Percentiles rank a stretch among this genome's conserved stretches.
Evolutionary conservation across 2,329 filamentous ascomycete species (phyloP).

Genomic region (Didymella segeticola): DNA sequence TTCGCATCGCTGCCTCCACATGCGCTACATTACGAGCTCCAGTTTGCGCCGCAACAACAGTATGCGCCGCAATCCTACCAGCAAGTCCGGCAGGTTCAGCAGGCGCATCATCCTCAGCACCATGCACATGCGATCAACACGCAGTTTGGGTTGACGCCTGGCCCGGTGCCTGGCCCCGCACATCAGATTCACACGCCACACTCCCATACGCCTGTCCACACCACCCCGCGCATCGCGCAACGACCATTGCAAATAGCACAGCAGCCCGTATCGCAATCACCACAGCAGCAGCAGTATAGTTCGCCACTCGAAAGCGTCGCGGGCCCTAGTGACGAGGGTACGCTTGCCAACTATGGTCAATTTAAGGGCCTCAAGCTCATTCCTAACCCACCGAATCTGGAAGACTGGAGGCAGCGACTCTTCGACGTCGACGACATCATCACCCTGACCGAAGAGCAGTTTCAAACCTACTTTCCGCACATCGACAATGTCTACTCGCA

Average conservation of each 20-base stretch:
- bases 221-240: slow-evolving; percentile 19
- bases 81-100: slow-evolving; percentile 21
- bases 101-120: slow-evolving; percentile 1
- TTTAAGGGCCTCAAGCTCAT: slow-evolving; percentile 63
- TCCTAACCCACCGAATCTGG: slow-evolving; percentile 70
- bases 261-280: slow-evolving; percentile 12
- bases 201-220: slow-evolving; percentile 19
- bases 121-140: slow-evolving; percentile 30
- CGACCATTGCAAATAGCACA: slow-evolving; percentile 27
- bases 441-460: slow-evolving; percentile 77
- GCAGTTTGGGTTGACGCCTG: slow-evolving; percentile 32
- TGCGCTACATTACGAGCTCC: slow-evolving; percentile 47
- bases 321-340: slow-evolving; percentile 31
- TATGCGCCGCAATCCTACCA: slow-evolving; percentile 29
- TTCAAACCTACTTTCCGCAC: slow-evolving; percentile 81
- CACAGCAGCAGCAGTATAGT: slow-evolving; percentile 15
- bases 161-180: slow-evolving; percentile 20
- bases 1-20: slow-evolving; percentile 21
- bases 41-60: slow-evolving; percentile 24
- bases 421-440: slow-evolving; percentile 79
- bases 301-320: slow-evolving; percentile 4
- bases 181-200: slow-evolving; percentile 9
- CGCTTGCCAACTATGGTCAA: slow-evolving; percentile 59
- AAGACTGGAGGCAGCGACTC: slow-evolving; percentile 72
- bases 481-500: slow-evolving; percentile 87